Base-by-base conservation (phyloP, 164 flowering plant species). In the Litsea cubeba region DNA sequence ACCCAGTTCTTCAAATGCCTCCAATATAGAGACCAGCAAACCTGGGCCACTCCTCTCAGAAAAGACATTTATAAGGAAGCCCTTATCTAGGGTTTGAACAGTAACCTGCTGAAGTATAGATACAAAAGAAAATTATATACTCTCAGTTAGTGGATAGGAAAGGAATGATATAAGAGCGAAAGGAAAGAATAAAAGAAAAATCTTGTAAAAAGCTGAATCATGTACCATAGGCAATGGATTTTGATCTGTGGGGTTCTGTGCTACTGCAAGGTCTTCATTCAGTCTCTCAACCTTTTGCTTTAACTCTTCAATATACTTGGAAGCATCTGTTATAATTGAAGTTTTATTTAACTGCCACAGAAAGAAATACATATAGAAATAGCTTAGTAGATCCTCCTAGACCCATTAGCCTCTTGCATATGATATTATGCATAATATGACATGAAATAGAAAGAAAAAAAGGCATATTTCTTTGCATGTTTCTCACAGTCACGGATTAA, bases 1-100 rank as follows among this genome's bases (percentile, higher is more conserved):
- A 0, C 95, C 93, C 70, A 92, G 81, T 68, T 87, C 92, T n/a
- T 92, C 95, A 75, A 92, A 90, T 3, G 88, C 89, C 79, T 90
- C 91, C 35, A 92, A 78, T 70, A 90, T 82, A 22, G 85, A 84
- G 5, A 88, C 88, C 12, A 92, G 93, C 87, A 90, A 75, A 22
- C 94, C 97, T 0, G 90, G 90, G 71, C 85, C 82, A 76, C 84
- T 84, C 75, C 75, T 84, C 58, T 85, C 87, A 23, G 84, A 85
- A 2, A 78, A 83, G 62, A 92, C 91, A 74, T 87, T 89, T 10
- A 92, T 83, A 25, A 79, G 83, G 65, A 89, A 90, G 5, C 95
- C 90, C 75, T 80, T 90, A n/a, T 89, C 89, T 79, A 88, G 83
- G 72, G 85, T 82, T 85, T 90, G 88, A 50, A 92, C 95, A 5